A percentile compares a stretch with the other conserved stretches of the same genome.
Conservation (phyloP, 306 rosid genomes). For the Lathyrus sativus region DNA sequence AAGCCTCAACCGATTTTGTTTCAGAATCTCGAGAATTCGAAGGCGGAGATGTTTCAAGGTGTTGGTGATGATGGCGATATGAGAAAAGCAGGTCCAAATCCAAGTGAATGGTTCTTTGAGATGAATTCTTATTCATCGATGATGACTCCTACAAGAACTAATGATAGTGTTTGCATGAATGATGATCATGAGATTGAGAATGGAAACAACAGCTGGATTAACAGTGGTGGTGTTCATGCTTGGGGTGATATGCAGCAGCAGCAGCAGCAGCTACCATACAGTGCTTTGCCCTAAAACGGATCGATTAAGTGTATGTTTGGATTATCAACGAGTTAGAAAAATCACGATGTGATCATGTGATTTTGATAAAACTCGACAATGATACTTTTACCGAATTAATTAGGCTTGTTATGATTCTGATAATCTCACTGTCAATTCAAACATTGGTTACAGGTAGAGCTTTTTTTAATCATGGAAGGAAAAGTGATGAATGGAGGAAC, state of each 20-base stretch:
- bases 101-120: slow-evolving; percentile 85
- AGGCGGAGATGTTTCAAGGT: slow-evolving; percentile 1
- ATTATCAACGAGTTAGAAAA: neutral
- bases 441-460: slow-evolving; percentile 23
- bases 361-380: neutral
- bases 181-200: slow-evolving; percentile 44
- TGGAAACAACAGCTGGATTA: slow-evolving; percentile 51
- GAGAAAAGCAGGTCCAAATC: slow-evolving; percentile 44
- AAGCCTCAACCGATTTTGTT: slow-evolving; percentile 55
- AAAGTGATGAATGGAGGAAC: slow-evolving; percentile 15
- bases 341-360: neutral
- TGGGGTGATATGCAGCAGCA: slow-evolving; percentile 75
- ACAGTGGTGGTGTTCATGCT: slow-evolving; percentile 49
- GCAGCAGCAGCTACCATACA: slow-evolving; percentile 59
- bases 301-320: neutral
- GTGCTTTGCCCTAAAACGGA: slow-evolving; percentile 71
- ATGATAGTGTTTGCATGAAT: slow-evolving; percentile 25
- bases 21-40: slow-evolving; percentile 60
- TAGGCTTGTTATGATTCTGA: neutral
- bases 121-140: slow-evolving; percentile 53
- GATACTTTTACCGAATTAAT: neutral
- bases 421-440: neutral
- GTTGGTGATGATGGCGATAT: slow-evolving; percentile 39
- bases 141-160: slow-evolving; percentile 45
- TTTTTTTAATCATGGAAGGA: neutral